Conservation (phyloP, 1,284 basidiomycete species). For the Mixia osmundae region DNA sequence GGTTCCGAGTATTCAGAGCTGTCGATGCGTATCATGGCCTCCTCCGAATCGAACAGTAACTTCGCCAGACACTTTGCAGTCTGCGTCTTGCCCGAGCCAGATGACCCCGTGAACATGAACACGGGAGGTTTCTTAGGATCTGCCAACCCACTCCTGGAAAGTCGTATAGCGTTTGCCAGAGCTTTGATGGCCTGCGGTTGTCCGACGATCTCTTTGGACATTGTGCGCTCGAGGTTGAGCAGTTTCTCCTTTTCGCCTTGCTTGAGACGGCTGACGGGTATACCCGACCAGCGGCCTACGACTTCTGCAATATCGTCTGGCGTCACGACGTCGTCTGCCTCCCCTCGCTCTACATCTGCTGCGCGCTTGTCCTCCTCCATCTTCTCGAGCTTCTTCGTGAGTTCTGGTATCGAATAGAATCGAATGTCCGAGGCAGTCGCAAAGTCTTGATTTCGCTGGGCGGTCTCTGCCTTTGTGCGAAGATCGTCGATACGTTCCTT, state of each 20-base stretch:
- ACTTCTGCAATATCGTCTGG: conserved; percentile 31
- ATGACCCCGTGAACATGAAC: conserved; percentile 30
- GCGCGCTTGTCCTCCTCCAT: conserved; percentile 32
- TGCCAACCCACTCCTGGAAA: conserved; percentile 31
- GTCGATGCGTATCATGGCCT: conserved; percentile 34
- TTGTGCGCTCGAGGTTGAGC: conserved; percentile 27
- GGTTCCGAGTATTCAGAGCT: conserved; percentile 30
- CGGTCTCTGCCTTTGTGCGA: conserved; percentile 77
- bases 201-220: conserved; percentile 29
- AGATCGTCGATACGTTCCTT: conserved; percentile 75
- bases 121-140: conserved; percentile 31
- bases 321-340: conserved; percentile 24
- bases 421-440: conserved; percentile 63
- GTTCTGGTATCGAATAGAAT: conserved; percentile 79
- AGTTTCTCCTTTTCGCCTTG: conserved; percentile 24
- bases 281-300: conserved; percentile 28
- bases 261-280: conserved; percentile 20
- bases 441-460: conserved; percentile 49
- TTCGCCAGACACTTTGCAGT: conserved; percentile 25
- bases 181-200: conserved; percentile 33
- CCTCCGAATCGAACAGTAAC: conserved; percentile 31
- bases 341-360: conserved; percentile 21
- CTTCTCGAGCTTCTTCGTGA: conserved; percentile 42
- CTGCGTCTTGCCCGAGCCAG: conserved; percentile 33
- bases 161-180: conserved; percentile 33